Percentiles rank a stretch among this genome's conserved stretches.
Evolutionary conservation across 768 basidiomycete species (phyloP).

Genomic region (Megacollybia marginata): DNA sequence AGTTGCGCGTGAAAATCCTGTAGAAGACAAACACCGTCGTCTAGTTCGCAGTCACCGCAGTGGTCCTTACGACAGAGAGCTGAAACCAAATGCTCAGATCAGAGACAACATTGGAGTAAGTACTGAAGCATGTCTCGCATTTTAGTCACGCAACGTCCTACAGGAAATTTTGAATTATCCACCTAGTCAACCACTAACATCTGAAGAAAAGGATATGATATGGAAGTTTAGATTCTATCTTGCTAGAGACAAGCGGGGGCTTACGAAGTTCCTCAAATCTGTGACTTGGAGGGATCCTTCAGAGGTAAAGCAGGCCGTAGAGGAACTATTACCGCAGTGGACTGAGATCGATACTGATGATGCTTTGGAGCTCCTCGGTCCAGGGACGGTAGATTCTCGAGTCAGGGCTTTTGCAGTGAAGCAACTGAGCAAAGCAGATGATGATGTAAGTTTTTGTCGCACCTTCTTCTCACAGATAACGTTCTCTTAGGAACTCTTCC

Average conservation of each 20-base stretch:
- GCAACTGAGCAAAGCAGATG: conserved; percentile 86
- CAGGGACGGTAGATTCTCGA: conserved; percentile 81
- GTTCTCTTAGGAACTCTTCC: conserved; percentile 66
- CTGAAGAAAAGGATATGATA: conserved; percentile 92
- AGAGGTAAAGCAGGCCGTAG: conserved; percentile 97
- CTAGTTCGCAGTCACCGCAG: conserved; percentile 92
- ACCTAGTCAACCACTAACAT: conserved; percentile 77
- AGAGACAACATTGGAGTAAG: conserved; percentile 86
- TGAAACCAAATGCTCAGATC: conserved; percentile 95
- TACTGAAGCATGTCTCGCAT: conserved; percentile 1
- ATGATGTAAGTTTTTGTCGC: conserved; percentile 57
- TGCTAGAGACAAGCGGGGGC: conserved; percentile 81
- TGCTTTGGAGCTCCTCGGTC: conserved; percentile 90
- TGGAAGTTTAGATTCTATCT: conserved; percentile 99
- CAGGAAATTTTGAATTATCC: conserved; percentile 89
- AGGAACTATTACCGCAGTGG: conserved; percentile 93
- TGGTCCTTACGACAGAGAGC: conserved; percentile 88
- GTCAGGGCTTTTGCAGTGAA: conserved; percentile 93
- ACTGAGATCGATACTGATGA: conserved; percentile 96
- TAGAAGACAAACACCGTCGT: conserved; percentile 94
- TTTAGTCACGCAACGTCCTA: not conserved
- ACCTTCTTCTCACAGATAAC: not conserved
- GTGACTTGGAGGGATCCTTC: conserved; percentile 96
- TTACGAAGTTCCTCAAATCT: conserved; percentile 96
- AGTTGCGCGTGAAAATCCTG: conserved; percentile 85